Conservation (phyloP, 192 early-diverging fungal species). For the Pecoramyces ruminantium region DNA sequence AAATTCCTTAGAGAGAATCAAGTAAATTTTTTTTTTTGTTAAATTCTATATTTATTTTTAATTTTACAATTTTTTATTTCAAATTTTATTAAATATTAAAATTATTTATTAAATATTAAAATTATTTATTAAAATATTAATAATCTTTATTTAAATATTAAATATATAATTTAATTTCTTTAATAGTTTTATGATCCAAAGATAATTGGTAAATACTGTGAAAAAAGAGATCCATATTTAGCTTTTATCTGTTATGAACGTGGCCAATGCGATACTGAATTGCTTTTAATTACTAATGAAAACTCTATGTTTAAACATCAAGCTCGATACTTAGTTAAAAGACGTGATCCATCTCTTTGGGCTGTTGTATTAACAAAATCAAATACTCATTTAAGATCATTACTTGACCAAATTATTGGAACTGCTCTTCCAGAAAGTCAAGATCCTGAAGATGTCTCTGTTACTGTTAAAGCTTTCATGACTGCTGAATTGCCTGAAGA, state of each 20-base stretch:
- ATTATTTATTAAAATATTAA: no score
- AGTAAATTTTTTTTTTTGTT: slow-evolving; percentile 12
- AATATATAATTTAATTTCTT: no score
- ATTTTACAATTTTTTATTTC: no score
- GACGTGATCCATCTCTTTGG: slow-evolving; percentile 77
- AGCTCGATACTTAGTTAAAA: slow-evolving; percentile 83
- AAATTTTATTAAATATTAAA: no score
- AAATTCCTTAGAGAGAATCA: slow-evolving; percentile 77
- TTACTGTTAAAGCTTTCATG: slow-evolving; percentile 98
- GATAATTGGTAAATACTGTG: slow-evolving; percentile 95
- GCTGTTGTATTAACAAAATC: slow-evolving; percentile 55
- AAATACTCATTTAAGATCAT: slow-evolving; percentile 65
- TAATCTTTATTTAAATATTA: no score
- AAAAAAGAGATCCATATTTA: slow-evolving; percentile 92
- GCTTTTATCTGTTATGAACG: slow-evolving; percentile 89
- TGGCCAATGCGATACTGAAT: slow-evolving; percentile 85
- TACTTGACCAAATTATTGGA: slow-evolving; percentile 88
- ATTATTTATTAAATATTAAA: no score
- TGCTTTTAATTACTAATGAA: slow-evolving; percentile 91
- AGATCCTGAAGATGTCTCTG: slow-evolving; percentile 95
- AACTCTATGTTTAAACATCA: slow-evolving; percentile 99
- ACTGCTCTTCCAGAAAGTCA: slow-evolving; percentile 83
- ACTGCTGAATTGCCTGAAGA: slow-evolving; percentile 86
- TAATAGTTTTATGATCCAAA: slow-evolving; percentile 75
- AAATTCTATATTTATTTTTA: no score